Evolutionary conservation across 2,329 filamentous ascomycete species (phyloP).

Genomic region (Ophiostoma pallidulum): DNA sequence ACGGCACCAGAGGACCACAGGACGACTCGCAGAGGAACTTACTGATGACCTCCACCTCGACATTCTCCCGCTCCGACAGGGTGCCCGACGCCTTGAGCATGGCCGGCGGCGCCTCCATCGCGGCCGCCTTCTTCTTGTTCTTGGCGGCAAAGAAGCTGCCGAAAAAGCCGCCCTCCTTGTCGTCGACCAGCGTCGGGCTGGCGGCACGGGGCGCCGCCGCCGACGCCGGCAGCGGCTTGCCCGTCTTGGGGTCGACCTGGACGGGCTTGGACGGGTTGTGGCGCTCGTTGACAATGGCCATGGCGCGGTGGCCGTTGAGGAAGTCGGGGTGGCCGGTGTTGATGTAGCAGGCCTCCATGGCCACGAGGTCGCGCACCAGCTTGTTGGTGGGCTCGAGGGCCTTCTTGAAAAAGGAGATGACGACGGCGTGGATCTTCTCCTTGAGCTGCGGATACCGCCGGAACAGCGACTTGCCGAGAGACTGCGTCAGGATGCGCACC

Average conservation of each 20-base stretch:
- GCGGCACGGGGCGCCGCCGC: slow-evolving; percentile 60
- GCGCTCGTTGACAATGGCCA: slow-evolving; percentile 95
- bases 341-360: slow-evolving; percentile 95
- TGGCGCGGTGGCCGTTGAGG: slow-evolving; percentile 89
- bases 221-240: slow-evolving; percentile 68
- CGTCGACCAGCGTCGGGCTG: slow-evolving; percentile 59
- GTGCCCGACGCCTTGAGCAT: slow-evolving; percentile 91
- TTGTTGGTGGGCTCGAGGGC: slow-evolving; percentile 98
- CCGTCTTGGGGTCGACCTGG: slow-evolving; percentile 96
- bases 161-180: slow-evolving; percentile 73
- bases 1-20: no score
- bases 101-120: slow-evolving; percentile 91
- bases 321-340: slow-evolving; percentile 99
- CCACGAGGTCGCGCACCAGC: slow-evolving; percentile 81
- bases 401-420: slow-evolving; percentile 95
- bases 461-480: slow-evolving; percentile 82
- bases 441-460: slow-evolving; percentile 88
- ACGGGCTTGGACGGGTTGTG: slow-evolving; percentile 74
- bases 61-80: slow-evolving; percentile 83
- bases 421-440: slow-evolving; percentile 91
- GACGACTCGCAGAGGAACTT: slow-evolving; percentile 17
- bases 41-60: slow-evolving; percentile 98
- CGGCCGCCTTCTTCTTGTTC: slow-evolving; percentile 99
- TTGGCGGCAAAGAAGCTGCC: slow-evolving; percentile 98
- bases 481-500: slow-evolving; percentile 85